phyloP scores from a whole-genome alignment of 2,329 filamentous ascomycete species.

The Aureobasidium mangrovei region DNA sequence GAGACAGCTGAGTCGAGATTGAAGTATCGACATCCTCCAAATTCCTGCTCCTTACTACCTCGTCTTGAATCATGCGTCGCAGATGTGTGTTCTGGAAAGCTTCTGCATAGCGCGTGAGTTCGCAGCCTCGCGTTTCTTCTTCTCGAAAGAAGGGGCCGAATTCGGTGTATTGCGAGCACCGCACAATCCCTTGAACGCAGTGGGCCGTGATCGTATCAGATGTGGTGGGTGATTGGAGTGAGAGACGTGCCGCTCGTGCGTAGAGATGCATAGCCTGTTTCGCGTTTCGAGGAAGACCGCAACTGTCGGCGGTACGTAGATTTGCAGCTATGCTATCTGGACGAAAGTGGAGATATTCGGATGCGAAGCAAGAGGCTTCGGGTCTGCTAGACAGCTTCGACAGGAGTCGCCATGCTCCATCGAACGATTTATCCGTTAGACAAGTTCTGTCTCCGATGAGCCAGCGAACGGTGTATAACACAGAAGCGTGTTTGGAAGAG shows the following conservation, averaged over 20 bases:
- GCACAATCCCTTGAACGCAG: not conserved
- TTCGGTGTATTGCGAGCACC: slow-evolving; percentile 2
- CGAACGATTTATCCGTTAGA: not conserved
- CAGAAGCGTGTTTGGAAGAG: not conserved
- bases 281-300: not conserved
- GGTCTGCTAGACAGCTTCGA: not conserved
- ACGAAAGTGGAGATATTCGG: not conserved
- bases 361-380: not conserved
- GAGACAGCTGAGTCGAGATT: not conserved
- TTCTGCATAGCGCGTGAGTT: not conserved
- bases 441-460: not conserved
- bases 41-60: not conserved
- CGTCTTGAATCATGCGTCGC: not conserved
- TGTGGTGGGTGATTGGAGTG: not conserved
- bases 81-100: not conserved
- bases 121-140: not conserved
- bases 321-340: not conserved
- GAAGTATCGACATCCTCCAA: not conserved
- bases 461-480: not conserved
- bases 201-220: not conserved
- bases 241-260: not conserved
- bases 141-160: slow-evolving; percentile 2
- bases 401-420: not conserved
- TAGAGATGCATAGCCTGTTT: slow-evolving; percentile 10
- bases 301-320: not conserved